Evolutionary conservation across 2,329 filamentous ascomycete genomes (phyloP).

Genomic region (Fusarium sublunatum): DNA sequence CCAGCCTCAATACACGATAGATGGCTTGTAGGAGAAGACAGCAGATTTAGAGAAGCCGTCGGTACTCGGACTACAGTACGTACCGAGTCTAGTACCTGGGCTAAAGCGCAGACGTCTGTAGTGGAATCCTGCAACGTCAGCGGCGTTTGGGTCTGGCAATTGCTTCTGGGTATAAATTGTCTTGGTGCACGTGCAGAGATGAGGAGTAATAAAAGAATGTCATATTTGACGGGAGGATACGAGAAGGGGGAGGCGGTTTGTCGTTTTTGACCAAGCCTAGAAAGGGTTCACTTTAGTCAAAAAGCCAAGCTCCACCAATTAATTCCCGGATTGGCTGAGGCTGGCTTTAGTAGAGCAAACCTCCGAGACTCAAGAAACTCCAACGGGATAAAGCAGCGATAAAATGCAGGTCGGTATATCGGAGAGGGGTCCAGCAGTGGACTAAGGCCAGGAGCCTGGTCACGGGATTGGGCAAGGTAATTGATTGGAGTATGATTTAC

Average conservation of each 20-base stretch:
- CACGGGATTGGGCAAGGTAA: slow-evolving; percentile 16
- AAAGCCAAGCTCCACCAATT: slow-evolving; percentile 5
- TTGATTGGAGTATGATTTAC: slow-evolving; percentile 15
- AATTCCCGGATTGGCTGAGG: not conserved
- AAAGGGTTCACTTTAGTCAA: not conserved
- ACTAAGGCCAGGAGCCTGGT: not conserved
- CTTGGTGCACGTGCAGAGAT: not conserved
- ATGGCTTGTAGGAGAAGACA: slow-evolving; percentile 21
- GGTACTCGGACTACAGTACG: slow-evolving; percentile 28
- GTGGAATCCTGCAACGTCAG: slow-evolving; percentile 30
- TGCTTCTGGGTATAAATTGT: not conserved
- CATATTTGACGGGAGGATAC: not conserved
- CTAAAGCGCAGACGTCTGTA: slow-evolving; percentile 13
- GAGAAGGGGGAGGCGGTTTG: slow-evolving; percentile 15
- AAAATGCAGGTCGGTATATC: slow-evolving; percentile 11
- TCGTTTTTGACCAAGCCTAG: not conserved
- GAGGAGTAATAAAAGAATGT: not conserved
- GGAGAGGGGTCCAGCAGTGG: not conserved
- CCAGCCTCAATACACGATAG: not conserved
- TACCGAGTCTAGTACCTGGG: slow-evolving; percentile 15
- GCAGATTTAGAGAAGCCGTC: slow-evolving; percentile 7
- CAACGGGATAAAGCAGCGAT: slow-evolving; percentile 24
- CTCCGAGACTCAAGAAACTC: not conserved
- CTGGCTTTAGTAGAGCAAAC: not conserved
- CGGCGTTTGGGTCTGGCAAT: slow-evolving; percentile 11